These are phyloP conservation scores for Suillus occidentalis DNA, from an alignment of 768 basidiomycete genomes.

Conservation along the genomic window DNA sequence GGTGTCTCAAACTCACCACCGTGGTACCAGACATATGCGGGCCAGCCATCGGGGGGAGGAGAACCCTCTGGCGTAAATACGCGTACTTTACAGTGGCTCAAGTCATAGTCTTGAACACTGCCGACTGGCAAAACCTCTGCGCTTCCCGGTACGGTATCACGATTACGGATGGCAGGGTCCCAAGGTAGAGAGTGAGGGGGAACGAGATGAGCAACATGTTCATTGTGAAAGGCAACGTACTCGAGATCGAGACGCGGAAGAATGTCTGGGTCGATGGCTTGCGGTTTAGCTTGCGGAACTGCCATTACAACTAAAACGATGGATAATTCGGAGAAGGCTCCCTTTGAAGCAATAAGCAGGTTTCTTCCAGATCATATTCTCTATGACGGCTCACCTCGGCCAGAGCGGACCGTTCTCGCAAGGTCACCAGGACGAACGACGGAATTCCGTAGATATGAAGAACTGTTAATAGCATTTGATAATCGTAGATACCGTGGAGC, in stretches of 20 bases:
- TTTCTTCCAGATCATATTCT: background rate
- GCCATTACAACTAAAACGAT: constrained; percentile 15
- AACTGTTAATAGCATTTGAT: background rate
- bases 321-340: background rate
- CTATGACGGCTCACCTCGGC: constrained; percentile 3
- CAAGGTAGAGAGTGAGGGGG: constrained; percentile 61
- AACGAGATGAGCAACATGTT: constrained; percentile 42
- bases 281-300: constrained; percentile 16
- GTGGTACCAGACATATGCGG: constrained; percentile 71
- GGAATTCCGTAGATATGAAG: constrained; percentile 6
- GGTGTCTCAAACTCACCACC: constrained; percentile 47
- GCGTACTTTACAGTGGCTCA: constrained; percentile 55
- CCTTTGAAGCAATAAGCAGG: background rate
- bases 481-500: background rate
- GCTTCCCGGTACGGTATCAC: constrained; percentile 53
- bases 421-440: constrained; percentile 9
- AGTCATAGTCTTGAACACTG: constrained; percentile 48
- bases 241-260: constrained; percentile 60
- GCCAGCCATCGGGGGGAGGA: constrained; percentile 61
- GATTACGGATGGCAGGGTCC: constrained; percentile 56
- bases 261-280: constrained; percentile 66
- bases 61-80: constrained; percentile 59
- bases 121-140: constrained; percentile 59
- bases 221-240: constrained; percentile 63
- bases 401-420: constrained; percentile 6